phyloP scores from a whole-genome alignment of 768 basidiomycete species.

The Boletus sensibilis region DNA sequence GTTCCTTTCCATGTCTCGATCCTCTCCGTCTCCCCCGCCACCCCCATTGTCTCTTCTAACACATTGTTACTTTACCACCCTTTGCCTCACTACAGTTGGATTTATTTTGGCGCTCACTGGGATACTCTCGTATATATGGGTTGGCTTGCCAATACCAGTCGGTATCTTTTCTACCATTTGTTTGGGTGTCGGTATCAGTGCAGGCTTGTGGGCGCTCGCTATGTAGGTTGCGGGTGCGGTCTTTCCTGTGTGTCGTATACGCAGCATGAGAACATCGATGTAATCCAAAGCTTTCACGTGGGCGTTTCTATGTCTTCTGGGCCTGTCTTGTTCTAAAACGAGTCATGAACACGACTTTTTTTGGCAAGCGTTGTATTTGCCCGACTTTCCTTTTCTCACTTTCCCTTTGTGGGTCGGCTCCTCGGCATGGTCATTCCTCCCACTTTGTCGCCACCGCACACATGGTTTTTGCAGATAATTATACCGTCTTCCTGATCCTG shows the following conservation, averaged over 20 bases:
- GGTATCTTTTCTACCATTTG: constrained; percentile 31
- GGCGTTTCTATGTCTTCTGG: neutral
- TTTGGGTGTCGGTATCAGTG: constrained; percentile 20
- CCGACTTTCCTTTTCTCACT: constrained; percentile 4
- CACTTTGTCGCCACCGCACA: neutral
- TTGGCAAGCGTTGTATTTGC: constrained; percentile 13
- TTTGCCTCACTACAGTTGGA: constrained; percentile 23
- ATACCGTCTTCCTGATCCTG: neutral
- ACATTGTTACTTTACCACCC: constrained; percentile 27
- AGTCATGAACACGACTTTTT: neutral
- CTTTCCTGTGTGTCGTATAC: neutral
- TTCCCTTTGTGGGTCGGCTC: constrained; percentile 3
- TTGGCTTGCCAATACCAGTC: constrained; percentile 21
- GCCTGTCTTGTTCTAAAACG: neutral
- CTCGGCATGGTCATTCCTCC: neutral
- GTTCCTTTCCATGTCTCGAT: neutral
- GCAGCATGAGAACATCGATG: neutral
- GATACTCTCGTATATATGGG: constrained; percentile 28
- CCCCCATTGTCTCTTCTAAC: constrained; percentile 23
- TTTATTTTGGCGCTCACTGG: constrained; percentile 29
- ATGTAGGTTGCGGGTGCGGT: constrained; percentile 6
- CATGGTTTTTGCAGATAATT: neutral
- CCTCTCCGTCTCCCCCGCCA: neutral
- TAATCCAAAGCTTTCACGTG: neutral
- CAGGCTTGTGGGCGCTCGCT: constrained; percentile 27